phyloP scores from a whole-genome alignment of 2,329 filamentous ascomycete genomes.

The Chrysoporthe cubensis region DNA sequence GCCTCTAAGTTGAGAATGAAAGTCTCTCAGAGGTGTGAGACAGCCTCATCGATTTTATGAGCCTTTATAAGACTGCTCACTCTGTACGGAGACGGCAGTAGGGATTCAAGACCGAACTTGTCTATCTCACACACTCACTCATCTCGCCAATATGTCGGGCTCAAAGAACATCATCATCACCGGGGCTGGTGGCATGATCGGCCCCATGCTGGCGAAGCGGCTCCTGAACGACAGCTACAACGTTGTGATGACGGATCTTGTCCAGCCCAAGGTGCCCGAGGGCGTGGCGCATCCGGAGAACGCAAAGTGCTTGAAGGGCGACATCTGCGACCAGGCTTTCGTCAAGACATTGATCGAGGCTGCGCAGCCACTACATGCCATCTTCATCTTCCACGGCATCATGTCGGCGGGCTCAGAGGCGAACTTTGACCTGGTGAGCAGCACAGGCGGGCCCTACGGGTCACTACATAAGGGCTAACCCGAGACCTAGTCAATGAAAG shows the following conservation, averaged over 20 bases:
- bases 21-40: background rate
- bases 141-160: conserved; percentile 10
- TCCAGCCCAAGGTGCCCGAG: conserved; percentile 53
- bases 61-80: background rate
- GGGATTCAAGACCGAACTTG: background rate
- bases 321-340: conserved; percentile 46
- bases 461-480: background rate
- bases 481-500: conserved; percentile 48
- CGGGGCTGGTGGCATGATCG: conserved; percentile 41
- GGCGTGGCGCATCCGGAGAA: conserved; percentile 53
- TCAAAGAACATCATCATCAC: conserved; percentile 39
- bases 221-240: conserved; percentile 46
- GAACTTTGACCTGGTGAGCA: conserved; percentile 53
- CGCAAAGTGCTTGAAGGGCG: conserved; percentile 53
- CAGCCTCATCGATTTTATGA: background rate
- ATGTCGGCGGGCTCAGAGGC: conserved; percentile 68
- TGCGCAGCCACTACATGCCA: conserved; percentile 52
- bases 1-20: background rate
- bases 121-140: background rate
- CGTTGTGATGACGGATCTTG: conserved; percentile 56
- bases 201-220: conserved; percentile 43
- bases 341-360: conserved; percentile 46
- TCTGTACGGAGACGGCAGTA: background rate
- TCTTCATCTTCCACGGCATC: conserved; percentile 69
- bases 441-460: background rate